Evolutionary conservation across 345 rosid species (phyloP).

Genomic region (Carallia pectinifolia): DNA sequence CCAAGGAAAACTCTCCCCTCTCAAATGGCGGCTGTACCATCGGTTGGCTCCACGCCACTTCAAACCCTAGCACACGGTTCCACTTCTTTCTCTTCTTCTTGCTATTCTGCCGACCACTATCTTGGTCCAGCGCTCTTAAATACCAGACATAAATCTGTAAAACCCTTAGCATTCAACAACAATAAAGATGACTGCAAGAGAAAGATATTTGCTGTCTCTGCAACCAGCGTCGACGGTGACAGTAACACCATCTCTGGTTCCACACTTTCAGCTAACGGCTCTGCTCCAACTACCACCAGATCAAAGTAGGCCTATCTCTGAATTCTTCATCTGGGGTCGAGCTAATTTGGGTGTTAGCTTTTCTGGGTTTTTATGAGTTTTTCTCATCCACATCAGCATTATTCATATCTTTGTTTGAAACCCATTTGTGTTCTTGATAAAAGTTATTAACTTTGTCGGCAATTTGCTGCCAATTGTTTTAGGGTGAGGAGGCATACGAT

Average conservation of each 20-base stretch:
- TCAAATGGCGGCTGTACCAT: slow-evolving; percentile 12
- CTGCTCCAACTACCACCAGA: slow-evolving; percentile 9
- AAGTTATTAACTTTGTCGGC: not conserved
- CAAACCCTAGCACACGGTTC: not conserved
- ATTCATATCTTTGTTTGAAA: not conserved
- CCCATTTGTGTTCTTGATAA: not conserved
- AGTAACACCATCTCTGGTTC: not conserved
- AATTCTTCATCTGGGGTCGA: slow-evolving; percentile 6
- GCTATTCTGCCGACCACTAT: not conserved
- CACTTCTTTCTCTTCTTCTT: not conserved
- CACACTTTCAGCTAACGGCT: slow-evolving; percentile 1
- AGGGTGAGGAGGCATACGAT: slow-evolving; percentile 83
- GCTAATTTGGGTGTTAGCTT: not conserved
- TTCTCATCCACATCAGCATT: not conserved
- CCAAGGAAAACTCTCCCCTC: not conserved
- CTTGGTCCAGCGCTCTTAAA: not conserved
- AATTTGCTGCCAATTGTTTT: not conserved
- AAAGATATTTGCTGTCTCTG: slow-evolving; percentile 9
- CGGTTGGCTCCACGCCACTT: not conserved
- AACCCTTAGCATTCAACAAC: not conserved
- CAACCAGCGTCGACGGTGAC: not conserved
- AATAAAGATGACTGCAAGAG: not conserved
- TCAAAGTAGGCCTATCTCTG: not conserved
- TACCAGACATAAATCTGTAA: not conserved
- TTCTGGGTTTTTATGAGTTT: not conserved